A percentile compares a stretch with the other conserved stretches of the same genome.
Evolutionary conservation across 2,329 filamentous ascomycete species (phyloP).

Genomic region (Fusarium vanettenii): DNA sequence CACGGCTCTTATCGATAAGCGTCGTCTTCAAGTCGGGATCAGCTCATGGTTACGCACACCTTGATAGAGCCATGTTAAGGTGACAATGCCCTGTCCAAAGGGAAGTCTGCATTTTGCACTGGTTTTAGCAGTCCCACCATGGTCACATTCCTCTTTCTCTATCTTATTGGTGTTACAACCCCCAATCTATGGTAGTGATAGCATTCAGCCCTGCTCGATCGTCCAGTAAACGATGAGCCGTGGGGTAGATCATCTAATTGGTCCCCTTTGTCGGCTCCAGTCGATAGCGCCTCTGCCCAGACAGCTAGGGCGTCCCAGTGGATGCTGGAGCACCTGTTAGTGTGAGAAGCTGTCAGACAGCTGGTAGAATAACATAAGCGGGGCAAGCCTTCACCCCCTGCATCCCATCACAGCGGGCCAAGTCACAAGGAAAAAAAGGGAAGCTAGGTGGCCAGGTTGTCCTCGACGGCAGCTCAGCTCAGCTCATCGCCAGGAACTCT

Average conservation of each 20-base stretch:
- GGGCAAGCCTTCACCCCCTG: constrained; percentile 35
- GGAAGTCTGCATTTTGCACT: neutral
- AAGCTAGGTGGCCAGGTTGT: constrained; percentile 44
- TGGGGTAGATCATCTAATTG: constrained; percentile 3
- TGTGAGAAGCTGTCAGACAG: constrained; percentile 35
- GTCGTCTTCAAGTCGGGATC: neutral
- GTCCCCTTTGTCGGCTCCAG: constrained; percentile 8
- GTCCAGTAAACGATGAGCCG: neutral
- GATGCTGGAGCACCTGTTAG: constrained; percentile 27
- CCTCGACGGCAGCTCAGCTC: constrained; percentile 35
- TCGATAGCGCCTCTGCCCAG: constrained; percentile 5
- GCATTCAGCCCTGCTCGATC: constrained; percentile 9
- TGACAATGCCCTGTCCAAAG: neutral
- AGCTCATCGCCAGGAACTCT: constrained; percentile 16
- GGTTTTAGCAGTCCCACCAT: neutral
- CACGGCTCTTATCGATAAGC: constrained; percentile 1
- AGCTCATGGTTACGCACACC: neutral
- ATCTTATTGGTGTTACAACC: neutral
- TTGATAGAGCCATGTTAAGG: neutral
- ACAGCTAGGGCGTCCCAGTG: neutral
- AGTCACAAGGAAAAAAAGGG: constrained; percentile 33
- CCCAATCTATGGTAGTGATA: neutral
- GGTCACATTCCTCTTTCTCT: neutral
- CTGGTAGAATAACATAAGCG: constrained; percentile 30
- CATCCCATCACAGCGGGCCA: constrained; percentile 24